Percentiles rank a stretch among this genome's conserved stretches.
These are phyloP conservation scores for Udeniomyces megalosporus DNA, from an alignment of 768 basidiomycete species.

Conservation along the genomic window DNA sequence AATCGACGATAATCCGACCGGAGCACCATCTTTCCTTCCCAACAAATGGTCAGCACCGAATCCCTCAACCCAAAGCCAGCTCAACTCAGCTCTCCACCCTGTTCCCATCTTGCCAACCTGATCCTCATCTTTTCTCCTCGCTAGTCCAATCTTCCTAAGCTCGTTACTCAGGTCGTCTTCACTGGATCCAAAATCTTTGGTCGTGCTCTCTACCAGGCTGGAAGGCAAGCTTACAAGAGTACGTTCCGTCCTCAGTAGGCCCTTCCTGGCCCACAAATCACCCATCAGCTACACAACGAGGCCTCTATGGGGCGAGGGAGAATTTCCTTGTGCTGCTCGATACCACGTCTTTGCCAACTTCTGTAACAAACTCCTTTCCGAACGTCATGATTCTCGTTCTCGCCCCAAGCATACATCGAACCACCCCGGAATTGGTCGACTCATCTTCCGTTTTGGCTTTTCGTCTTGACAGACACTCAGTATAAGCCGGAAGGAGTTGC, in stretches of 20 bases:
- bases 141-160: constrained; percentile 55
- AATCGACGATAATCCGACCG: too few relatives aligned
- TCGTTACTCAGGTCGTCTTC: constrained; percentile 61
- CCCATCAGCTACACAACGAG: too few relatives aligned
- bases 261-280: too few relatives aligned
- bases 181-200: constrained; percentile 69
- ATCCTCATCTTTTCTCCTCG: background rate
- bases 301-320: too few relatives aligned
- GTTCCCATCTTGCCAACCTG: background rate
- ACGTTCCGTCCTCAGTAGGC: constrained; percentile 28
- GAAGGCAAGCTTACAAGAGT: constrained; percentile 87
- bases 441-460: background rate
- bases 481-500: constrained; percentile 49
- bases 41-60: too few relatives aligned
- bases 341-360: too few relatives aligned
- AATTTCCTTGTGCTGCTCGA: too few relatives aligned
- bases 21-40: too few relatives aligned
- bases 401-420: constrained; percentile 2
- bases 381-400: background rate
- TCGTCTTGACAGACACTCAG: constrained; percentile 51
- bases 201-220: constrained; percentile 75
- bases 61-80: too few relatives aligned
- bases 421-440: too few relatives aligned
- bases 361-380: too few relatives aligned
- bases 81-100: too few relatives aligned